Evolutionary conservation across 2,329 filamentous ascomycete genomes (phyloP), one percentile per base, ranked within the genome.

Genomic region (Ophiostoma ips): DNA sequence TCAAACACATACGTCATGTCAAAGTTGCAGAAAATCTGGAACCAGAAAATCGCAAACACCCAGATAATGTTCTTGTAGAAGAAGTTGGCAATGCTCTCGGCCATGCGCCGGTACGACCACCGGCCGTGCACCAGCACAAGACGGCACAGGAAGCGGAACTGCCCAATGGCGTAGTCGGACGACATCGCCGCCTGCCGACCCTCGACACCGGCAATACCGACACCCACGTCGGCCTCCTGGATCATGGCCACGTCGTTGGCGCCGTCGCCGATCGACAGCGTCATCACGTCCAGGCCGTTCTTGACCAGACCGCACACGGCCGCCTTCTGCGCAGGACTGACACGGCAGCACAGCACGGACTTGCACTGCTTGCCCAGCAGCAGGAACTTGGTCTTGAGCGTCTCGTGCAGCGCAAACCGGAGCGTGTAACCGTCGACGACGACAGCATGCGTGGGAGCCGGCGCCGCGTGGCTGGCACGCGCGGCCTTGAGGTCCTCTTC

Each of bases 11-110:
- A 96, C 43, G 90, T 90, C 65, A 90, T 88, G 69, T 98, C 92
- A 64, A 94, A 95, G 67, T 94, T 84, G 71, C 85, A 87, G 67
- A 84, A 98, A 50, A 95, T 87, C 63, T 94, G 88, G 67, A 86
- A 98, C 90, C 90, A 96, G 75, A 96, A 95, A 52, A 98, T 84
- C 40, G 84, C 78, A 62, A 95, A 90, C 1, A 87, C 92, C 92
- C 92, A 98, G 48, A 96, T 84, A 67, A 98, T 84, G 71, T 96
- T 98, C 83, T 98, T 98, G 79, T 96, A 98, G 73, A 98, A 98
- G 75, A 98, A 98, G 66, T 98, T 98, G 64, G 88, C 87, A 60
- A 94, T 95, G 44, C 83, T 86, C 70, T 98, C 92, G 30, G 84
- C 87, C 64, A 98, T 71, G 59, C 92, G 81, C 49, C 90, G 79